Conservation (phyloP, 495 filamentous ascomycete species). For the Podospora appendiculata region DNA sequence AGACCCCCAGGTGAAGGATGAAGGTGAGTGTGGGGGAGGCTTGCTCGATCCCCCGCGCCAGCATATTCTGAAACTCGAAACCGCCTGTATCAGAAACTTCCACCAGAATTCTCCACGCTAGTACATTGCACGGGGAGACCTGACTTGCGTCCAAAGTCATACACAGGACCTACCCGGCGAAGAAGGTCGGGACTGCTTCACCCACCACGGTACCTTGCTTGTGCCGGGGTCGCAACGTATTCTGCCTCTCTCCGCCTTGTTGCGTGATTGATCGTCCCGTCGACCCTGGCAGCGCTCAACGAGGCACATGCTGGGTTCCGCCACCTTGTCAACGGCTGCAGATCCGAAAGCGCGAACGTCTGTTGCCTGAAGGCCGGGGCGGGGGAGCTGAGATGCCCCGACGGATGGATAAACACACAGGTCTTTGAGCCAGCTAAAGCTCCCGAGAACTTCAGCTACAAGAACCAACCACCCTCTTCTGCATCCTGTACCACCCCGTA, state of each 20-base stretch:
- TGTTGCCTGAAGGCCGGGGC: no score
- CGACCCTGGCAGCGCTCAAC: background rate
- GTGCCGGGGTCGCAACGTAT: background rate
- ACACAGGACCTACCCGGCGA: no score
- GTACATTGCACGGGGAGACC: no score
- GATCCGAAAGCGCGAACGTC: background rate
- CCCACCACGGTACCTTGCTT: background rate
- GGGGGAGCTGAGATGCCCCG: no score
- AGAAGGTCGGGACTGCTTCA: no score
- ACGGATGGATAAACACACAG: no score
- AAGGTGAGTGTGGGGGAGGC: background rate
- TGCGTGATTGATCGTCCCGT: conserved; percentile 1
- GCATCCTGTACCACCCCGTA: background rate
- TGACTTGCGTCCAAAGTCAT: no score
- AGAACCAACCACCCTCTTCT: background rate
- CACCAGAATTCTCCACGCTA: background rate
- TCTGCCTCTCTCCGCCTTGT: background rate
- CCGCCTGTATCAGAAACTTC: conserved; percentile 1
- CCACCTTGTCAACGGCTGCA: background rate
- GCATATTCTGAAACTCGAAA: conserved; percentile 8
- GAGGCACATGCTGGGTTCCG: no score
- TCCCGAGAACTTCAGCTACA: no score
- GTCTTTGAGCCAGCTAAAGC: no score
- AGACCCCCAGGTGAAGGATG: background rate
- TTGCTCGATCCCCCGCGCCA: conserved; percentile 1